Evolutionary conservation across 805 yeast species (phyloP), one percentile per base, ranked within the genome.

Genomic region (Candida sonorensis): DNA sequence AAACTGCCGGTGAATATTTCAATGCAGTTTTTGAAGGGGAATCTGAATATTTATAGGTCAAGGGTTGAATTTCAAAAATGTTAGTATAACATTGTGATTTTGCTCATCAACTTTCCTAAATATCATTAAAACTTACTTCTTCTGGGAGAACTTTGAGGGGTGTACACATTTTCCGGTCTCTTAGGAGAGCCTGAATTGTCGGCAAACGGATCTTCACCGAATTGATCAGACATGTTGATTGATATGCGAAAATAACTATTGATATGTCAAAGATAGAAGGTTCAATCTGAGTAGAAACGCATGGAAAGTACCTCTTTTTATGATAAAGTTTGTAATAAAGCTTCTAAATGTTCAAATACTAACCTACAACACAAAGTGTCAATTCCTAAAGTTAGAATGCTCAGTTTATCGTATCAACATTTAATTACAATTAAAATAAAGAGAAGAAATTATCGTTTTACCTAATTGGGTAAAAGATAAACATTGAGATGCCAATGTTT

Each of bases 1-100:
- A 58, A 13, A 62, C 62, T 12, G 63, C 62, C 17, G 74, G 74
- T 10, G 72, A 66, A 40, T 62, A 67, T 40, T 57, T 61, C 35
- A 54, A 30, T 2, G 64, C 62, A 6, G 64, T 55, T 24, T 55
- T 59, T 0, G 64, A 59, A 3, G 64, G 64, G 4, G 62, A 55
- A 21, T 36, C 41, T 38, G 22, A 15, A 25, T n/a, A 18, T 18
- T 18, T 9, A 18, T 18, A 18, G 6, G 20, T 18, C 8, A 18
- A 18, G 9, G 9, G n/a, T n/a, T n/a, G n/a, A n/a, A n/a, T n/a
- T n/a, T n/a, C n/a, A n/a, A n/a, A n/a, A n/a, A n/a, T n/a, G n/a
- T n/a, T n/a, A n/a, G n/a, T n/a, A n/a, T n/a, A n/a, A n/a, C n/a
- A n/a, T n/a, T n/a, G n/a, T n/a, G n/a, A n/a, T n/a, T n/a, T n/a